Evolutionary conservation across 345 rosid genomes (phyloP), one percentile per base, ranked within the genome.

Genomic region (Acer negundo): DNA sequence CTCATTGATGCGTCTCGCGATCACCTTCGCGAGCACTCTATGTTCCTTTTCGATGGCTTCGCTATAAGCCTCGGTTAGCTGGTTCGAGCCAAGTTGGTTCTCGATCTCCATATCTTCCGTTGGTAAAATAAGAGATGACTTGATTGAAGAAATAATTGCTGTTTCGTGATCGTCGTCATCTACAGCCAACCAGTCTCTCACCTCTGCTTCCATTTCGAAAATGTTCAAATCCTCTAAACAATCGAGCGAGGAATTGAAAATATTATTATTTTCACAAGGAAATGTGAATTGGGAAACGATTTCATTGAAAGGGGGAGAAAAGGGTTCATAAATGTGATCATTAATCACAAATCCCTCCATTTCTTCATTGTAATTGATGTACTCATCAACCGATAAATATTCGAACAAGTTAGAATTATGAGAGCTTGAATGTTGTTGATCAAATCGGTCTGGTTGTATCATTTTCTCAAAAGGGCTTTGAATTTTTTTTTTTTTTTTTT

Each of bases 31-130:
- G 2, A 78, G 74, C 62, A 78, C 84, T 6, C 35, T 12, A 3
- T 78, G 69, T 66, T 47, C 55, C 19, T 56, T 67, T 47, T 46
- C 74, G 61, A 70, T 71, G 22, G 84, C 81, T 61, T 82, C 80
- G 12, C 22, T 75, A 59, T 76, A 79, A 8, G 78, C 82, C 58
- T 42, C 68, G 63, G 59, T 55, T 0, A 79, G 76, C 56, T 79
- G 82, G 70, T 22, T 49, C 5, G 16, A 53, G 6, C 70, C n/a
- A 6, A 75, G 62, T 40, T 28, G 44, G 10, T 66, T 66, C 7
- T 71, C 51, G 40, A 71, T 47, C 62, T 70, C 70, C 55, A 66
- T 49, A 35, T 26, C 70, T 71, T 58, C 77, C 16, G 40, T 24
- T 24, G 85, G 82, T 4, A 78, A 31, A 26, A 8, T 66, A 4